Evolutionary conservation across 2,329 filamentous ascomycete species (phyloP).

Genomic region (Fusarium tupiense): DNA sequence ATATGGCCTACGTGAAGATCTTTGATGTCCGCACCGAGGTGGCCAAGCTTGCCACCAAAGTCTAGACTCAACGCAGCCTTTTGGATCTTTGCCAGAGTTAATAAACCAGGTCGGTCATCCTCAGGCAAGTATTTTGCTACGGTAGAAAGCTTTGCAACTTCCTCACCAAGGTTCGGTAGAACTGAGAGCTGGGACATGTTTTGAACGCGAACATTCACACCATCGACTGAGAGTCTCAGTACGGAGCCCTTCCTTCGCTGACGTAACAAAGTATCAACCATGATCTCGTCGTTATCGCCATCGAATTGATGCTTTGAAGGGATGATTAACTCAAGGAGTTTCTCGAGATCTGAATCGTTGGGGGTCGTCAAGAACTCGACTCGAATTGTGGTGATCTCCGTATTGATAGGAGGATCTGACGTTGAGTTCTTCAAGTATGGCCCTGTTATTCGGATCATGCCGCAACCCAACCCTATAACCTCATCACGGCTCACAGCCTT

Average conservation of each 20-base stretch:
- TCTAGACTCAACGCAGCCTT: slow-evolving; percentile 70
- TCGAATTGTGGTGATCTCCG: slow-evolving; percentile 72
- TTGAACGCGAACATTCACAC: slow-evolving; percentile 69
- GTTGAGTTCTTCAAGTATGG: slow-evolving; percentile 67
- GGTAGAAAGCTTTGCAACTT: slow-evolving; percentile 82
- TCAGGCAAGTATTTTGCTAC: slow-evolving; percentile 96
- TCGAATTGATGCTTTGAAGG: slow-evolving; percentile 91
- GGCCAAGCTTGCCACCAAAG: slow-evolving; percentile 75
- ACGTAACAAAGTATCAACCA: slow-evolving; percentile 88
- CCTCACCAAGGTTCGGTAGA: slow-evolving; percentile 77
- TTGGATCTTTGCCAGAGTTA: slow-evolving; percentile 76
- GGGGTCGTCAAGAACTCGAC: slow-evolving; percentile 79
- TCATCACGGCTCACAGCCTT: slow-evolving; percentile 81
- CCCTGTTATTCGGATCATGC: slow-evolving; percentile 78
- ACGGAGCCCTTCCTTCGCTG: slow-evolving; percentile 90
- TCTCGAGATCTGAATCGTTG: slow-evolving; percentile 81
- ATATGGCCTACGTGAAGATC: slow-evolving; percentile 82
- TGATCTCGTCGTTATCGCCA: slow-evolving; percentile 88
- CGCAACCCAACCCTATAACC: slow-evolving; percentile 77
- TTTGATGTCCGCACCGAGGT: slow-evolving; percentile 64
- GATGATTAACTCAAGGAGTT: slow-evolving; percentile 84
- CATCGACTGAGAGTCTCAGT: slow-evolving; percentile 74
- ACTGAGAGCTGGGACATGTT: slow-evolving; percentile 72
- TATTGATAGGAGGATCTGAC: slow-evolving; percentile 68
- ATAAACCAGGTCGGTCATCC: slow-evolving; percentile 88